phyloP scores from a whole-genome alignment of 352 stramenopile genomes.

The Phytopythium montanum region DNA sequence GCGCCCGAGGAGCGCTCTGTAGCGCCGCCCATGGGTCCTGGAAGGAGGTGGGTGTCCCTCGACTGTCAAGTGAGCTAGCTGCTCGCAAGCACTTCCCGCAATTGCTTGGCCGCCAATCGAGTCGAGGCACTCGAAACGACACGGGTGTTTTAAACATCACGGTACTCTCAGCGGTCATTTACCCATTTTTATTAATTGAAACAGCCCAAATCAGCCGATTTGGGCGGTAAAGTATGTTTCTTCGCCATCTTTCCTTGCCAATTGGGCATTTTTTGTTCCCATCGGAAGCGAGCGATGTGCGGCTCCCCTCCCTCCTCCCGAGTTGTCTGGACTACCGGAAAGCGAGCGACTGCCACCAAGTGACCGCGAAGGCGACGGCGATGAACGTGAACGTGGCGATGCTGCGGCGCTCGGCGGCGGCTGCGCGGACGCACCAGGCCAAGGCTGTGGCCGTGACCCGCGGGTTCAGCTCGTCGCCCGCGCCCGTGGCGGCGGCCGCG shows the following conservation, averaged over 20 bases:
- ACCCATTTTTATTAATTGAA: too few species aligned
- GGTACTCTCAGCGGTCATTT: neutral
- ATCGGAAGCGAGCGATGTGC: slow-evolving; percentile 3
- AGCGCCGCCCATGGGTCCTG: slow-evolving; percentile 1
- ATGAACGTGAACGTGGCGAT: slow-evolving; percentile 41
- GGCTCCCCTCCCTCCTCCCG: neutral
- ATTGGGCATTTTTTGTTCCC: too few species aligned
- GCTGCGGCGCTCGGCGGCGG: slow-evolving; percentile 57
- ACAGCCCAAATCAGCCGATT: neutral
- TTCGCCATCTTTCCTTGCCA: too few species aligned
- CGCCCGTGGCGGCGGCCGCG: slow-evolving; percentile 17
- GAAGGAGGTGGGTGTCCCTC: too few species aligned
- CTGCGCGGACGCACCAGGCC: slow-evolving; percentile 25
- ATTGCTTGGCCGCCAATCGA: slow-evolving; percentile 3
- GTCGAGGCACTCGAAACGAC: neutral
- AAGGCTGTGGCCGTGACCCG: slow-evolving; percentile 12
- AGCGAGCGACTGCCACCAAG: neutral
- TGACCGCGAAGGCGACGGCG: slow-evolving; percentile 1
- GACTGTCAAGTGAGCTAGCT: too few species aligned
- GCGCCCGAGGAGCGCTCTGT: slow-evolving; percentile 17
- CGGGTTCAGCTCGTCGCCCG: slow-evolving; percentile 30
- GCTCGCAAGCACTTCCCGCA: too few species aligned
- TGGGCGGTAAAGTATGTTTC: too few species aligned
- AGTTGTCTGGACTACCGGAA: slow-evolving; percentile 23
- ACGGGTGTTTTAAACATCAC: neutral